Evolutionary conservation across 148 eudicot genomes (phyloP), one percentile per base, ranked within the genome.

Genomic region (Dianthus caryophyllus): DNA sequence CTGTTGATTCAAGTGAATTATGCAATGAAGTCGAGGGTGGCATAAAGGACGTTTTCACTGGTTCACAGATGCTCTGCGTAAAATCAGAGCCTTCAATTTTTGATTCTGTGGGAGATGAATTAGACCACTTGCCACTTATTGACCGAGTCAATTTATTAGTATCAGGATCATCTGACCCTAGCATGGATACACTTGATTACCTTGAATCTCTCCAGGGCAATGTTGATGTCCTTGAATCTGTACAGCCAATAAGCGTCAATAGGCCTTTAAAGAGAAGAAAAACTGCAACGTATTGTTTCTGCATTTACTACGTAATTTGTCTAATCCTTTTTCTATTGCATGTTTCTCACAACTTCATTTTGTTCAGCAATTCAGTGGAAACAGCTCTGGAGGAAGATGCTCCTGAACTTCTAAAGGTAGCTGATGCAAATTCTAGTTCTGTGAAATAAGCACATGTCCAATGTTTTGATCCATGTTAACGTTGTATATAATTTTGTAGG

Each of bases 301-400:
- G n/a, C 27, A 17, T 31, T 46, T 46, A 55, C n/a, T 16, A 48
- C 51, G 16, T 13, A 53, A 30, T 25, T 50, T 59, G 9, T 0
- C 16, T 71, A 51, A n/a, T 39, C 15, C 9, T 39, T 36, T 31
- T 62, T 6, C 11, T 44, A 20, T 55, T n/a, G 49, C 33, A 49
- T 71, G 64, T 29, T 56, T 76, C 74, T 66, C 48, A 64, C 22
- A 47, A 33, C 31, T 76, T 71, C 24, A 62, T 60, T 78, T 20
- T 72, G 29, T 81, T 76, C 87, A 95, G 99, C 61, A 84, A 87
- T 66, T 95, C 89, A 0, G 80, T 83, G 78, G 93, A 85, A 80
- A 85, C 86, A 63, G 99, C 99, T 24, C 64, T 95, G 79, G 96
- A 88, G 83, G 99, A 95, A 80, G 99, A 95, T 80, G 93, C 90